phyloP scores from a whole-genome alignment of 2,329 filamentous ascomycete genomes.

The Pseudopithomyces maydicus region DNA sequence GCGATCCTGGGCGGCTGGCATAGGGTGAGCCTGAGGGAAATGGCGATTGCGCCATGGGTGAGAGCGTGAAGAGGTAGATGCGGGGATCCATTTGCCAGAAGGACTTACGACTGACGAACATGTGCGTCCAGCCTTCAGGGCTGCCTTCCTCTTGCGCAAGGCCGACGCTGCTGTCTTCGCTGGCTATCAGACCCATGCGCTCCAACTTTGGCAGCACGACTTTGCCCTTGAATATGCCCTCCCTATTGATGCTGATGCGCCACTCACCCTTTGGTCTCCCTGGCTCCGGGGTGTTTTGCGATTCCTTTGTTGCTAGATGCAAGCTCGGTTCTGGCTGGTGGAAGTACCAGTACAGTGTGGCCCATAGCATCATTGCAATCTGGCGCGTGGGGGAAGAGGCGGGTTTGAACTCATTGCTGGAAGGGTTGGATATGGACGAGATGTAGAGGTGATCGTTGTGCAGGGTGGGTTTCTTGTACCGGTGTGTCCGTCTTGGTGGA shows the following conservation, averaged over 20 bases:
- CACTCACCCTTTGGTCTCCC: slow-evolving; percentile 85
- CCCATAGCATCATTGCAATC: slow-evolving; percentile 96
- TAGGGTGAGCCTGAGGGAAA: slow-evolving; percentile 57
- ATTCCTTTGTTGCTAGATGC: slow-evolving; percentile 66
- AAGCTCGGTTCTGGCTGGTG: slow-evolving; percentile 78
- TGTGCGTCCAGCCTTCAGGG: slow-evolving; percentile 71
- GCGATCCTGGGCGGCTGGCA: slow-evolving; percentile 57
- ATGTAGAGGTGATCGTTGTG: slow-evolving; percentile 85
- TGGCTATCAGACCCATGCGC: slow-evolving; percentile 85
- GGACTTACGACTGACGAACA: slow-evolving; percentile 79
- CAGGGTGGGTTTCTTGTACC: slow-evolving; percentile 77
- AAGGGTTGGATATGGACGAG: slow-evolving; percentile 86
- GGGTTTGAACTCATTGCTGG: slow-evolving; percentile 78
- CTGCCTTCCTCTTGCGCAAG: slow-evolving; percentile 65
- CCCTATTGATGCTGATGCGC: slow-evolving; percentile 80
- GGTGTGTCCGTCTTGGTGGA: slow-evolving; percentile 54
- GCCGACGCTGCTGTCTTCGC: slow-evolving; percentile 76
- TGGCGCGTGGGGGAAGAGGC: slow-evolving; percentile 81
- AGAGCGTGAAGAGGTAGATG: slow-evolving; percentile 84
- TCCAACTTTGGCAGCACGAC: slow-evolving; percentile 90
- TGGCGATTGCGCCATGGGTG: slow-evolving; percentile 60
- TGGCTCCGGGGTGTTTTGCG: slow-evolving; percentile 64
- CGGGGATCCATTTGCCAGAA: slow-evolving; percentile 94
- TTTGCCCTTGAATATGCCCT: slow-evolving; percentile 84
- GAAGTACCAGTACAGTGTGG: slow-evolving; percentile 96